Evolutionary conservation across 1,284 basidiomycete genomes (phyloP), one percentile per base, ranked within the genome.

Genomic region (Cutaneotrichosporon mucoides): DNA sequence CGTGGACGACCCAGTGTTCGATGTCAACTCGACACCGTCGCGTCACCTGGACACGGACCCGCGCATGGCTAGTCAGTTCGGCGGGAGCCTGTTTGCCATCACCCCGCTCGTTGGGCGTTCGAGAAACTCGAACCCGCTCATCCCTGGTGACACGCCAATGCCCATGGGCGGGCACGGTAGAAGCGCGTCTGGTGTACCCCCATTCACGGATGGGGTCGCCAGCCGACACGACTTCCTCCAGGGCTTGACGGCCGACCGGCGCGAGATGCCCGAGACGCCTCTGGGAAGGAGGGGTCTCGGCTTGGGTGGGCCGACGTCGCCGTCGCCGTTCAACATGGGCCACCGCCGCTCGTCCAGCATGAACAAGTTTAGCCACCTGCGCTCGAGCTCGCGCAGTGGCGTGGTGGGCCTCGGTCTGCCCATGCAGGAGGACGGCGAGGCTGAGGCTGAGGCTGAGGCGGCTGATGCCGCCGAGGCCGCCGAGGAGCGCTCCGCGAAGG

Each of bases 21-120:
- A 76, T 53, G 75, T 76, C 43, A 74, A 71, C 35, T 75, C 73
- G 33, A 76, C 75, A 2, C 75, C 75, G 12, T 74, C 72, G n/a
- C 64, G 75, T 6, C 72, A 74, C 59, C 63, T 76, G 44, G 71
- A 72, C 62, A 65, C 60, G n/a, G 63, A 65, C 50, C 63, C 63
- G 13, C 63, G 63, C 44, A 60, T 65, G 49, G 60, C 60, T 10
- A 60, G 63, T n/a, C 57, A 61, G 50, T 74, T 75, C 61, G 71
- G 67, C 58, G 68, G 67, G 8, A 72, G 68, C 24, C 55, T 76
- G 46, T 76, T 76, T 65, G 68, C 70, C 0, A 65, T 75, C 33
- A 75, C 75, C 8, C 72, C 75, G 2, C 57, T 75, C n/a, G 65
- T 70, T 15, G 71, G 69, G 13, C 62, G 71, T 42, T 68, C 68